Evolutionary conservation across 495 filamentous ascomycete species (phyloP).

Genomic region (Beverwykella pulmonaria): DNA sequence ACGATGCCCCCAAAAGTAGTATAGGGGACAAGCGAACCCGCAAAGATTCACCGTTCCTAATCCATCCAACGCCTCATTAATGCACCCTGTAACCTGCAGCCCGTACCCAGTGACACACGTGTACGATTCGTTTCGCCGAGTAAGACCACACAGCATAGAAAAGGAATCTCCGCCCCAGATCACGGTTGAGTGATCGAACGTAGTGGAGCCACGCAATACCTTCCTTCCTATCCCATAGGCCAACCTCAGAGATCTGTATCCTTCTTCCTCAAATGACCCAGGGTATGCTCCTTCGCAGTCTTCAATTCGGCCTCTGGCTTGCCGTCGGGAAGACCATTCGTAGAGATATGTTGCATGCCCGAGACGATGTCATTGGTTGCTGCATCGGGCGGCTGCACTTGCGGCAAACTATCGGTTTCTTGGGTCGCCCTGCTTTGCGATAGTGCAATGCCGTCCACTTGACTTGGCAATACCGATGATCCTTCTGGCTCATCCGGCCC

Average conservation of each 20-base stretch:
- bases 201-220: not conserved
- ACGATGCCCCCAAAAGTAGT: not conserved
- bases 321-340: constrained; percentile 37
- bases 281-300: constrained; percentile 24
- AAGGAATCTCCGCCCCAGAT: not conserved
- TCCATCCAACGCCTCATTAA: constrained; percentile 8
- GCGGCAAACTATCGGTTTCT: not conserved
- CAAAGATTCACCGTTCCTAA: constrained; percentile 6
- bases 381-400: constrained; percentile 15
- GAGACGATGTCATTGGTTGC: constrained; percentile 7
- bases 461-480: constrained; percentile 1
- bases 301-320: constrained; percentile 35
- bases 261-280: constrained; percentile 25
- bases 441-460: constrained; percentile 3
- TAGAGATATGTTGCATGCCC: constrained; percentile 33
- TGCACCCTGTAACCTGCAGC: constrained; percentile 17
- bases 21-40: not conserved
- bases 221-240: not conserved
- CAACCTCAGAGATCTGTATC: not conserved
- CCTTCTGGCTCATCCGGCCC: constrained; percentile 3
- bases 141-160: constrained; percentile 1
- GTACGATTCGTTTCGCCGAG: not conserved
- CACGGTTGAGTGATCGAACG: not conserved
- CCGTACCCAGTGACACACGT: constrained; percentile 2
- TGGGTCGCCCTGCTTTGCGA: not conserved